These are phyloP conservation scores for Niebla homalea DNA, from an alignment of 495 filamentous ascomycete genomes.

Conservation along the genomic window DNA sequence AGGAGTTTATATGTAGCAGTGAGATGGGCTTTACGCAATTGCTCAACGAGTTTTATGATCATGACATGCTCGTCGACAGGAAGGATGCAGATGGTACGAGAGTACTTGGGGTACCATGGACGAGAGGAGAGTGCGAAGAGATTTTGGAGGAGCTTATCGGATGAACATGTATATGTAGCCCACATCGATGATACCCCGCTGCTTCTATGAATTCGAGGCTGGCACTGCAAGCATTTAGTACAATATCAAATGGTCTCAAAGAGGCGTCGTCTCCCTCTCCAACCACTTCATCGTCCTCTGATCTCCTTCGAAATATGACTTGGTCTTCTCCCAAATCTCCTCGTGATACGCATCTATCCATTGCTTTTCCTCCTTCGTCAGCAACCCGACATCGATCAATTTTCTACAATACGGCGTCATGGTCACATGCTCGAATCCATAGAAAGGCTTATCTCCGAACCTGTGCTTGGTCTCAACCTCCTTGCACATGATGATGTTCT, in stretches of 20 bases:
- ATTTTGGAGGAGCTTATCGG: slow-evolving; percentile 72
- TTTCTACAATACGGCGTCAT: slow-evolving; percentile 92
- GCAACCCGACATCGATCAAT: slow-evolving; percentile 60
- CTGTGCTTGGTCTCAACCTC: slow-evolving; percentile 73
- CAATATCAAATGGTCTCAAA: slow-evolving; percentile 13
- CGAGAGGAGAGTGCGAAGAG: slow-evolving; percentile 76
- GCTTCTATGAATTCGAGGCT: neutral
- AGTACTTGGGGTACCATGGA: slow-evolving; percentile 70
- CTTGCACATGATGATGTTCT: slow-evolving; percentile 81
- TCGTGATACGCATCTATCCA: slow-evolving; percentile 83
- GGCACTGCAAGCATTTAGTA: neutral
- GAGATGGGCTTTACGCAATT: slow-evolving; percentile 91
- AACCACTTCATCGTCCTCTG: slow-evolving; percentile 62
- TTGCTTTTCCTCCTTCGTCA: slow-evolving; percentile 63
- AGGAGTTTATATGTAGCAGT: slow-evolving; percentile 91
- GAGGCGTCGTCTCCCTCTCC: slow-evolving; percentile 55
- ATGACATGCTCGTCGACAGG: slow-evolving; percentile 83
- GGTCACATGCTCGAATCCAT: slow-evolving; percentile 94
- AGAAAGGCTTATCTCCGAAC: slow-evolving; percentile 86
- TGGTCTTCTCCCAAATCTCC: slow-evolving; percentile 72
- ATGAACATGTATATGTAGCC: neutral
- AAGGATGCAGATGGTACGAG: slow-evolving; percentile 80
- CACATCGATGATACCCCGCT: neutral
- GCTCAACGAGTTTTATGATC: slow-evolving; percentile 95
- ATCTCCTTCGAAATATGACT: slow-evolving; percentile 58